Evolutionary conservation across 192 early-diverging fungal genomes (phyloP), one percentile per base, ranked within the genome.

Genomic region (Rhizoclosmatium globosum): DNA sequence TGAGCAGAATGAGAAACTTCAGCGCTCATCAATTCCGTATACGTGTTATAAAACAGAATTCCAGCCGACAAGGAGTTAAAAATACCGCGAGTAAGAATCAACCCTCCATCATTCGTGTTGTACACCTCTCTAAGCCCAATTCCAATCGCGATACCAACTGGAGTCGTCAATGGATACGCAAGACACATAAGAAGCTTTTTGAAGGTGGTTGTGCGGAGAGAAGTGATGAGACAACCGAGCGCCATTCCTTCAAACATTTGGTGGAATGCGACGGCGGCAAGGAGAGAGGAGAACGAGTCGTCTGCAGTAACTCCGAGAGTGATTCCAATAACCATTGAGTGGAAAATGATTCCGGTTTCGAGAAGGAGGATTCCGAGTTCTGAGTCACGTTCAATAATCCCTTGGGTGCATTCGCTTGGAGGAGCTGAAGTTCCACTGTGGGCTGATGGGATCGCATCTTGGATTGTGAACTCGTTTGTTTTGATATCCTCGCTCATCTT

Each of bases 41-140:
- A 83, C 1, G 93, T 90, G 64, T 87, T 93, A 81, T 95, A 95
- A 38, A 96, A 83, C n/a, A 96, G 80, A 39, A 95, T 95, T 13
- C 94, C 94, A 0, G 94, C 92, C 4, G 94, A 94, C 43, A 95
- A 58, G 2, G 91, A 82, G 71, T 96, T 92, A 21, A 96, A 84
- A 21, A 94, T 87, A 3, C 93, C 95, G 74, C 93, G 91, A 17
- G 89, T 81, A 38, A 94, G 68, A 38, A 96, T 80, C 2, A 91
- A 79, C 0, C 84, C 71, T 0, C 82, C 70, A 1, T 88, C 88
- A 9, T 85, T 79, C 2, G 87, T 87, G 23, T 92, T 84, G 82
- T 62, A 62, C 7, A 23, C 7, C 11, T 62, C 21, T 62, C 60
- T 9, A 77, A 95, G 87, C 47, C 83, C 91, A 72, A 96, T 92